Percentiles rank a stretch among this genome's conserved stretches.
phyloP scores from a whole-genome alignment of 1,284 basidiomycete species.

The Quambalaria eucalypti region DNA sequence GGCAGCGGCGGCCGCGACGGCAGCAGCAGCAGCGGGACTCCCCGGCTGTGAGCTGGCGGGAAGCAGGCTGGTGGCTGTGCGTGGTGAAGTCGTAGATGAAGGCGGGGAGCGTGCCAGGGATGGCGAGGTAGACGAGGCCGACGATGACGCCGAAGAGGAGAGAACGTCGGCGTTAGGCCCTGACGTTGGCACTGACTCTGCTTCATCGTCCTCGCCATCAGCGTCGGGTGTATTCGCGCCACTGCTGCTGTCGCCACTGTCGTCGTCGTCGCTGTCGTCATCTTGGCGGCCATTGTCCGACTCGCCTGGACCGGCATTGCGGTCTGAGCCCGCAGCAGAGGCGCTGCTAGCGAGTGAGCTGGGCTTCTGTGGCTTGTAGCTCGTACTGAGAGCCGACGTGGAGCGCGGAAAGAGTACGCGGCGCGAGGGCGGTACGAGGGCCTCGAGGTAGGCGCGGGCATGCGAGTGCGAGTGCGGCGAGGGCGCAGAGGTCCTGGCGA shows the following conservation, averaged over 20 bases:
- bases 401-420: neutral
- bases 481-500: neutral
- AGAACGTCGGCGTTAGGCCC: slow-evolving; percentile 6
- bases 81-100: neutral
- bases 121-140: neutral
- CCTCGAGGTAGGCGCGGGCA: neutral
- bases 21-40: no score
- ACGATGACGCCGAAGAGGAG: neutral
- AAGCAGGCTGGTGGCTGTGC: no score
- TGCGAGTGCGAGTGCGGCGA: neutral
- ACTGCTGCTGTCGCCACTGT: no score
- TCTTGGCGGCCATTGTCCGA: no score
- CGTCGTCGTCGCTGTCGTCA: no score
- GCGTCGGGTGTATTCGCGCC: slow-evolving; percentile 4
- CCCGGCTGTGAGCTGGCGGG: no score
- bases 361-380: slow-evolving; percentile 2
- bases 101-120: neutral
- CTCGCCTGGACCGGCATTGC: neutral
- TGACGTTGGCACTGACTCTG: no score
- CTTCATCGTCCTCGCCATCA: slow-evolving; percentile 2
- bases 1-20: neutral
- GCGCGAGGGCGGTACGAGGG: neutral
- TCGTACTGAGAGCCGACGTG: neutral
- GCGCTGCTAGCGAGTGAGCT: neutral
- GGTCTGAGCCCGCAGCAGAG: neutral